Evolutionary conservation across 306 rosid species (phyloP), one percentile per base, ranked within the genome.

Genomic region (Castanea crenata): DNA sequence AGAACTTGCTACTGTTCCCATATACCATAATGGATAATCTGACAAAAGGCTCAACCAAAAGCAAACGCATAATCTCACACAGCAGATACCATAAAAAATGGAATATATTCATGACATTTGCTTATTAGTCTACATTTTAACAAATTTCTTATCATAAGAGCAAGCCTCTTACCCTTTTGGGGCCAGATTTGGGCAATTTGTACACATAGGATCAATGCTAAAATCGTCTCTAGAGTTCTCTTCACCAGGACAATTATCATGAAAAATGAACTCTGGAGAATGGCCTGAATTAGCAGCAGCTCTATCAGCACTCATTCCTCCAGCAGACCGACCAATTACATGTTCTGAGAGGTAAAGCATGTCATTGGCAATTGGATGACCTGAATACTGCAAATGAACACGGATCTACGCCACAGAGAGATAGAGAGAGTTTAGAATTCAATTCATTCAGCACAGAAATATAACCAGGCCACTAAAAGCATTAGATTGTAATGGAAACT

Each of bases 311-410:
- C 82, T 71, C 69, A 78, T 78, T 70, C 91, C 86, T 78, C 74
- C 78, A 76, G 80, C 78, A 19, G 90, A 83, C 46, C 84, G 86
- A 72, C 74, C 83, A 73, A 82, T 68, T 11, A 77, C 75, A 76
- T 84, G 79, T 75, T 92, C 82, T 67, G 92, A 85, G 56, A 90
- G 85, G 89, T 94, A 94, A 55, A 92, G 90, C 81, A 74, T 52
- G 80, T 92, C 98, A 68, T 94, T 94, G 82, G 96, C 97, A 80
- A 94, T 94, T 59, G 97, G 96, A 81, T 92, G 92, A 70, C 96
- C 98, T 6, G 84, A 74, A 78, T 80, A 79, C 82, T 89, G 94
- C 84, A 94, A 88, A 87, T 89, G 96, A 71, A 92, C 98, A 15
- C 97, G 94, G 78, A 94, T 92, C 96, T 94, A 73, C 89, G 76